These are phyloP conservation scores for Verticillium nonalfalfae DNA, from an alignment of 2,329 filamentous ascomycete genomes.

Conservation along the genomic window DNA sequence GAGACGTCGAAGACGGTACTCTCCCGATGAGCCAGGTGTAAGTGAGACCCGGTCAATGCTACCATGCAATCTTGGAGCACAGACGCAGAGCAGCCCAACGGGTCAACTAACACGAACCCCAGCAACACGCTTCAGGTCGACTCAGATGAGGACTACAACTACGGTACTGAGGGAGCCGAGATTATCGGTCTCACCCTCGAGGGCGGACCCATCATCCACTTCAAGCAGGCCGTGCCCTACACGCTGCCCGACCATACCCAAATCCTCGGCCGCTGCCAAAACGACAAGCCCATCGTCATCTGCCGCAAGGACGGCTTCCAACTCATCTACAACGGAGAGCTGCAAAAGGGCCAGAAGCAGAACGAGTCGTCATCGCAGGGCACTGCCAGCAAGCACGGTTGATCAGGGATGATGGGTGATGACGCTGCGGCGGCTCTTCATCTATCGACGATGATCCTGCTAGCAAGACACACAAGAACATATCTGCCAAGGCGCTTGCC, in stretches of 20 bases:
- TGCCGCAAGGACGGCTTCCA: conserved; percentile 27
- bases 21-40: conserved; percentile 38
- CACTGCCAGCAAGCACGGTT: neutral
- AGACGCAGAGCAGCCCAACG: neutral
- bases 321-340: conserved; percentile 16
- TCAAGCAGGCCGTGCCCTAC: conserved; percentile 25
- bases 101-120: conserved; percentile 2
- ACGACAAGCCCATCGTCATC: conserved; percentile 29
- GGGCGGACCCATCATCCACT: conserved; percentile 39
- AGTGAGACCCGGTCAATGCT: conserved; percentile 11
- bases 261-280: conserved; percentile 27
- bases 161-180: conserved; percentile 20
- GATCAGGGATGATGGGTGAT: neutral
- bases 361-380: neutral
- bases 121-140: conserved; percentile 31
- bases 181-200: conserved; percentile 38
- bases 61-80: neutral
- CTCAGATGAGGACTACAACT: conserved; percentile 22
- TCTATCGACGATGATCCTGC: neutral
- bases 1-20: conserved; percentile 14
- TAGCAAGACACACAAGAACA: neutral
- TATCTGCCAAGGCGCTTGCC: neutral
- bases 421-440: neutral
- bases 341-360: neutral
- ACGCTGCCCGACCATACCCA: conserved; percentile 23